Base-by-base conservation (phyloP, 2,329 filamentous ascomycete species). In the Elsinoe necatrix region DNA sequence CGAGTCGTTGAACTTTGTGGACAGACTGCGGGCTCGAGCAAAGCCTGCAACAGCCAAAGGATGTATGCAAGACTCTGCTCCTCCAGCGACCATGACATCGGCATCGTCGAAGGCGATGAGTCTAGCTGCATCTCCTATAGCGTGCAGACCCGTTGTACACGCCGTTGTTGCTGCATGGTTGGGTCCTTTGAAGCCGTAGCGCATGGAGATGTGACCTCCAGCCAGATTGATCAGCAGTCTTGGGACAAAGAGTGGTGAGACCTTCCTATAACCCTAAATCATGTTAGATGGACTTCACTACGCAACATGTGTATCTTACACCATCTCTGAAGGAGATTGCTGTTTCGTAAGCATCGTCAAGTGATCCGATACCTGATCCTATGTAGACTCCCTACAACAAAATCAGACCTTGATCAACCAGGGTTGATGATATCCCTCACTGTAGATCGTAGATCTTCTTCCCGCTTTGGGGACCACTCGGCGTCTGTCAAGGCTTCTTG, bases 141-240 rank as follows among this genome's bases (percentile, higher is more conserved):
- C 90, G 73, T 98, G 93, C 0, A 92, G 89, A 9, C 93, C 93
- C 0, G 93, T 98, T 0, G 93, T 97, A 69, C 93, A 98, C 58
- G 93, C 93, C 11, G 93, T 98, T 0, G 92, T 95, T 37, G 83
- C 89, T 1, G 92, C 83, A 71, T 96, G 93, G 67, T 95, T 96
- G 3, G 93, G 93, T 0, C 93, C 93, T 70, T 78, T 82, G 66
- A 98, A 87, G 16, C 89, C 88, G 72, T 93, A 84, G 64, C 84
- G 87, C 84, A 98, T 97, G 23, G 92, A 92, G 35, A 97, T 84
- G 68, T 97, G 92, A 0, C 93, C 93, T 8, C 93, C 93, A 0
- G 89, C 93, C 63, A 98, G 81, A 69, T 98, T 98, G 72, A 95
- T 95, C 51, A 98, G 78, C 6, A 97, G 83, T 63, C 89, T 86